Evolutionary conservation across 2,329 filamentous ascomycete species (phyloP), one percentile per base, ranked within the genome.

Genomic region (Penicillium sp.): DNA sequence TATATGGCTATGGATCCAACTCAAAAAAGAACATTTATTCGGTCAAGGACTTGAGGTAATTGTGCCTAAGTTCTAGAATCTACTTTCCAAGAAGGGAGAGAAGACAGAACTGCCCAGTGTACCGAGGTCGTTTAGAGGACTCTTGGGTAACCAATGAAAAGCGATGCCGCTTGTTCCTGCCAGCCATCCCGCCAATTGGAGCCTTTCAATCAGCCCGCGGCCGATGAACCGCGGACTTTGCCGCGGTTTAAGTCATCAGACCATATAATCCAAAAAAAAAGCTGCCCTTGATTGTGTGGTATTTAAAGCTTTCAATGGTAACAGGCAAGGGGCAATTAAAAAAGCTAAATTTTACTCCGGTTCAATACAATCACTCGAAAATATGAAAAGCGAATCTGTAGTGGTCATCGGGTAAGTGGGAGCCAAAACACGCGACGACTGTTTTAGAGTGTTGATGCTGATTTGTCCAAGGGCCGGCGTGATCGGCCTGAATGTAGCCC

Each of bases 401-500:
- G 54, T 56, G 10, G 19, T 53, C 7, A 38, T 56, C 9, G 54
- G 48, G 54, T 53, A 31, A 36, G 44, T 48, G 9, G 8, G 8
- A 53, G 9, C 23, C 15, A 23, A 38, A 23, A 38, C 25, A 21
- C n/a, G 19, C 19, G 19, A 53, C n/a, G 5, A 34, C 27, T 48
- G 19, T 21, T 33, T 49, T 45, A 25, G 10, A 21, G 7, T 10
- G 10, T 29, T 52, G 21, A 25, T 46, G 19, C 23, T 23, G 4
- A 45, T 2, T 9, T 34, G 36, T 23, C 29, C 5, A 31, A 56
- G 54, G 5, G 49, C 41, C 5, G 54, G 54, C 10, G 21, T 53
- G 5, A 56, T 56, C 23, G 49, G 54, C 4, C 16, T 56, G 5
- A 53, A 56, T n/a, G 54, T 56, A 23, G 49, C 54, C 3, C 44